Conservation (phyloP, 2,329 filamentous ascomycete genomes). For the Herpomyces periplanetae region DNA sequence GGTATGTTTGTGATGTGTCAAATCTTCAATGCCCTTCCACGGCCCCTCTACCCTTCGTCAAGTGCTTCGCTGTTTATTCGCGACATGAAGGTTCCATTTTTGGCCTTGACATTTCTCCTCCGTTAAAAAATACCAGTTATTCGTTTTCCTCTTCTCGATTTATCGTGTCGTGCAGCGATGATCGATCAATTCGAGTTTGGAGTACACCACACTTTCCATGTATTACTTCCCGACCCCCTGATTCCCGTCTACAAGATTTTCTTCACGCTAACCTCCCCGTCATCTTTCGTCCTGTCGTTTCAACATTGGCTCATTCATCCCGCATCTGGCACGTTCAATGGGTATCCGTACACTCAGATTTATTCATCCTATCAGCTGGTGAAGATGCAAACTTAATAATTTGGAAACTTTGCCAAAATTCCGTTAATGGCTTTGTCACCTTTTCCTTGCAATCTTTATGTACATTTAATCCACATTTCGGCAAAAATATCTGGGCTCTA, state of each 20-base stretch:
- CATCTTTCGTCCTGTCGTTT: conserved; percentile 15
- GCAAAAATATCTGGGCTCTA: conserved; percentile 68
- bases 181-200: conserved; percentile 62
- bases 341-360: conserved; percentile 6
- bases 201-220: conserved; percentile 20
- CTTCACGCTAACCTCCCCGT: conserved; percentile 6
- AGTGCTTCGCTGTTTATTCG: conserved; percentile 15
- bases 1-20: conserved; percentile 35
- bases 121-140: conserved; percentile 9
- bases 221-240: conserved; percentile 3
- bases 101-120: conserved; percentile 34
- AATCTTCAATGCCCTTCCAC: conserved; percentile 2
- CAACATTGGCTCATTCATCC: conserved; percentile 48
- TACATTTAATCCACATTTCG: conserved; percentile 24
- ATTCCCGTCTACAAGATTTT: conserved; percentile 5
- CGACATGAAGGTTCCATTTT: conserved; percentile 79
- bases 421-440: conserved; percentile 1
- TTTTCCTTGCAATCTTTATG: conserved; percentile 13
- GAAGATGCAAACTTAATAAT: conserved; percentile 40
- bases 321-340: conserved; percentile 65
- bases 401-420: conserved; percentile 14
- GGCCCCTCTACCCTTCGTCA: conserved; percentile 4
- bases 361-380: conserved; percentile 32
- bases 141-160: conserved; percentile 13
- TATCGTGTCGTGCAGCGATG: conserved; percentile 77